Base-by-base conservation (phyloP, 495 filamentous ascomycete species). In the Neurospora sp. region DNA sequence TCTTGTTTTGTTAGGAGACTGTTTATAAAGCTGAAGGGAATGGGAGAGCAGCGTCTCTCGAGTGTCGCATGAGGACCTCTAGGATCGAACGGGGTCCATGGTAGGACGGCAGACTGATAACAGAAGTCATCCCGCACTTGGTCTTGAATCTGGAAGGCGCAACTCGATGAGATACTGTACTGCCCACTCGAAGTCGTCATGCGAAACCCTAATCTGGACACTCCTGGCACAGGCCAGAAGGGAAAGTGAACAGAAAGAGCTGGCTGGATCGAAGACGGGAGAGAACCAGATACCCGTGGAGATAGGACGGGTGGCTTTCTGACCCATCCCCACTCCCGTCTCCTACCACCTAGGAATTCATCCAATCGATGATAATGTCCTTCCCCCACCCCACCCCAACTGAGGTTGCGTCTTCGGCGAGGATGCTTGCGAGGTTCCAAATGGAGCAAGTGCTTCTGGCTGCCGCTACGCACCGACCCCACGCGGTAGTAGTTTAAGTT, bases 361-460 rank as follows among this genome's bases (percentile, higher is more conserved):
- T 45, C 65, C 14, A 69, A 69, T 69, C 7, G 22, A 39, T 69
- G 65, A 12, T 20, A 53, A 22, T 6, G 45, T 22, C 45, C 45
- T 53, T 22, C 45, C n/a, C 16, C 12, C 53, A 14, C 27, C 53
- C 53, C 53, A 61, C 5, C 27, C 22, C 22, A 16, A 7, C 2
- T 17, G 27, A 35, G 53, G 53, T 61, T 61, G 53, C 27, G 27
- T 31, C 27, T 61, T 78, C 75, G 76, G 76, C 72, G 71, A 42
- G 22, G 35, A 70, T 70, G 31, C 38, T 27, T 73, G 76, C 74
- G 77, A 73, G 59, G 14, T 76, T 79, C 68, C 78, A 61, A 40
- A 39, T 42, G 72, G 70, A 27, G 70, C 38, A 31, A 71, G 59
- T 38, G 68, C 35, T 69, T 69, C 27, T 69, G 17, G 9, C 16